Percentiles rank a stretch among this genome's conserved stretches.
phyloP scores from a whole-genome alignment of 169 alveolate species.

The Amoebophrya sp. region DNA sequence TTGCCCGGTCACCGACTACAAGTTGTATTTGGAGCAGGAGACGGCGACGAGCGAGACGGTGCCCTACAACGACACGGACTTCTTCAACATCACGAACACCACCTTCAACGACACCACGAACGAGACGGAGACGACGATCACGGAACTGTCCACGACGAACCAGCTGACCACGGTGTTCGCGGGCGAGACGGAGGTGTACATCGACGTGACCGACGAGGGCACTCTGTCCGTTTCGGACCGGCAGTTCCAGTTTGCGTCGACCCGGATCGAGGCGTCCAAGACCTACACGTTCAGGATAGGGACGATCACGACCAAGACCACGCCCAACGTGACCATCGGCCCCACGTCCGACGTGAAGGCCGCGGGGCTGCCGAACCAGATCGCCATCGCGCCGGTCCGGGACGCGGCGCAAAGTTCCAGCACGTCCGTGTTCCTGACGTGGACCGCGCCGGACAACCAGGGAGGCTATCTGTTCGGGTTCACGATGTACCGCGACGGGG shows the following conservation, averaged over 20 bases:
- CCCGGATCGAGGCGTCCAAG: background rate
- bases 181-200: too few relatives aligned
- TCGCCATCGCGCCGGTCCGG: background rate
- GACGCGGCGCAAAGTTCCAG: background rate
- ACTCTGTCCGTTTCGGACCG: too few relatives aligned
- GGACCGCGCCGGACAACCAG: conserved; percentile 3
- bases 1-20: background rate
- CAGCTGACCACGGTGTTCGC: too few relatives aligned
- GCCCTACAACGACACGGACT: background rate
- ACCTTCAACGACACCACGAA: background rate
- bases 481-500: background rate
- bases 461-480: background rate
- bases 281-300: background rate
- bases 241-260: background rate
- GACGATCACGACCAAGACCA: background rate
- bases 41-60: background rate
- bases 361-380: background rate
- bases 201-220: too few relatives aligned
- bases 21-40: background rate
- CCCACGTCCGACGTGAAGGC: background rate
- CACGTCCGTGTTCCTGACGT: background rate
- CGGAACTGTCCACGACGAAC: background rate
- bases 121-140: background rate
- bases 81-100: background rate
- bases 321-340: background rate